Base-by-base conservation (phyloP, 2,329 filamentous ascomycete genomes). In the Gnomoniopsis sp. region DNA sequence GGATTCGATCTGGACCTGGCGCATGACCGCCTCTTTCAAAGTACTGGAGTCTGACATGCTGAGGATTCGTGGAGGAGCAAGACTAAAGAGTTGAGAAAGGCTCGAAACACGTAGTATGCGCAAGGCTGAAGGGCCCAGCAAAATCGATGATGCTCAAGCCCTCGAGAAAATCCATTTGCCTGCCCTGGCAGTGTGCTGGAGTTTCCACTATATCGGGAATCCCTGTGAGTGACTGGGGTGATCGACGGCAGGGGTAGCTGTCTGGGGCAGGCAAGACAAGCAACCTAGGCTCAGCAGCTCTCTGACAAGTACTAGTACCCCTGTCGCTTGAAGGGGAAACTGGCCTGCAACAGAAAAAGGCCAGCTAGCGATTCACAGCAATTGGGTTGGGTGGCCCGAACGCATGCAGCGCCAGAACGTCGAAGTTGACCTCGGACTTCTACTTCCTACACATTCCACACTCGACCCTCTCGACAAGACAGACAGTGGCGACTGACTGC, bases 1-100 rank as follows among this genome's bases (percentile, higher is more conserved):
- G 62, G 84, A 78, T 73, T 89, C 85, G 63, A 81, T 72, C 70
- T 83, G 81, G 64, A 89, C 77, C 72, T 88, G 84, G 74, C 83
- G 80, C 70, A 88, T 83, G 59, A 90, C 81, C 71, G 77, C 80
- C 74, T 81, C 76, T 77, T 85, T 88, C 71, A 82, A 75, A 56
- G 74, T 70, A 64, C 77, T 79, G 70, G 83, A 86, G 62, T 85
- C 34, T 11, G 48, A 81, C 84, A 86, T 87, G 59, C 65, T 71
- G 64, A 36, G 22, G 21, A 14, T 23, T 36, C 30, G 19, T 36
- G 6, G 38, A 21, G 44, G 26, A 30, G 3, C 14, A 53, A 26
- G 44, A 43, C 34, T 53, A 36, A 48, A 34, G 46, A 7, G 44
- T 33, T n/a, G 11, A n/a, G n/a, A 44, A 33, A 26, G 46, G 21